Evolutionary conservation across 768 basidiomycete species (phyloP), one percentile per base, ranked within the genome.

Genomic region (Tricholoma sp.): DNA sequence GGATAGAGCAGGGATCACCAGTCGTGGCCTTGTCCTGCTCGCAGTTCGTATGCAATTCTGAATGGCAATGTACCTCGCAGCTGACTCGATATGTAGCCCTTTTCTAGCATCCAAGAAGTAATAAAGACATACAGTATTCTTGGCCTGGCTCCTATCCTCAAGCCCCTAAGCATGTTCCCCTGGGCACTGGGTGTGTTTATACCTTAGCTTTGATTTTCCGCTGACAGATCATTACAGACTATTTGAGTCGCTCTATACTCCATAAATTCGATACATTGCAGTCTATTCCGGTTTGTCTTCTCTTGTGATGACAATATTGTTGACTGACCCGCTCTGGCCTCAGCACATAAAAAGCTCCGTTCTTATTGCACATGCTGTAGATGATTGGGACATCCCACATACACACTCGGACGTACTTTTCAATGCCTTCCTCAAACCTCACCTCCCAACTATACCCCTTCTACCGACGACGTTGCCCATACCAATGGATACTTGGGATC

Each of bases 341-440:
- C 64, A 91, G 89, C 75, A 78, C 56, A 82, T 93, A 60, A 82
- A 84, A 51, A 78, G 78, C 0, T 79, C 88, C 6, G 78, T 91
- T 2, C 71, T 94, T 33, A 82, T 96, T 61, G 84, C 80, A 0
- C 94, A 96, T 65, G 84, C 91, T 52, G 74, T 80, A 65, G 77
- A 94, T 65, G 94, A 96, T 71, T 79, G 76, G 69, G 88, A 91
- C 20, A 92, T 95, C 51, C 87, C 89, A 0, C 72, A 82, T 65
- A 75, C 80, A 0, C 92, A 95, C 66, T 90, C 92, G 0, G 76
- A 80, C 28, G 73, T 76, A 0, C 79, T 96, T 20, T 93, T 94
- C 68, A 76, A 89, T 41, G 75, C 82, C 0, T 84, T 93, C 60
- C 68, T 93, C 31, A 83, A 85, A 18, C 82, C 82, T 0, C 72